A percentile compares a stretch with the other conserved stretches of the same genome.
These are phyloP conservation scores for Cornus kousa DNA, from an alignment of 148 eudicot genomes.

Conservation along the genomic window DNA sequence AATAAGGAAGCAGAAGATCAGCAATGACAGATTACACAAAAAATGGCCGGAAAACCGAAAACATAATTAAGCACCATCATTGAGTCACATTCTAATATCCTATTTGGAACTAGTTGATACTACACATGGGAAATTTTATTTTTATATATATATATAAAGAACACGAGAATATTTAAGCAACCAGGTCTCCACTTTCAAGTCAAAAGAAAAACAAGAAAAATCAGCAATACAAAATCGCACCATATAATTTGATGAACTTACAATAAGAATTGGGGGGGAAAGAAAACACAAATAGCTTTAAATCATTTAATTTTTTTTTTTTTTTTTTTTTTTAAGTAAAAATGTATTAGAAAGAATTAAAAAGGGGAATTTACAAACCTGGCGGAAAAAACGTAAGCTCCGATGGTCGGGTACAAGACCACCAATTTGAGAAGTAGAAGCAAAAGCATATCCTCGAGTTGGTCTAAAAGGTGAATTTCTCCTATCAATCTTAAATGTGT, in stretches of 20 bases:
- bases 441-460: conserved; percentile 83
- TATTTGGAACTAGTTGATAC: no score
- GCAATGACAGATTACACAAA: no score
- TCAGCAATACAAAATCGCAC: conserved; percentile 4
- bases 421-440: conserved; percentile 69
- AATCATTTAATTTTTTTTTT: neutral
- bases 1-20: no score
- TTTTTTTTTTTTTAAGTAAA: no score
- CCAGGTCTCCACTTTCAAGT: neutral
- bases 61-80: no score
- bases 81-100: no score
- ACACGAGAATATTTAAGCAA: no score
- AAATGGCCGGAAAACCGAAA: no score
- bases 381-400: conserved; percentile 74
- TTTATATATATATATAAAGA: no score
- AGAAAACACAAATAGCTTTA: neutral
- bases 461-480: conserved; percentile 87
- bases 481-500: conserved; percentile 71
- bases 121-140: no score
- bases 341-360: no score
- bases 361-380: conserved; percentile 40
- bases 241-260: neutral
- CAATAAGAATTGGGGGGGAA: neutral
- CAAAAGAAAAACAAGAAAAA: neutral
- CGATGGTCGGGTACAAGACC: conserved; percentile 84